Percentiles rank a stretch among this genome's conserved stretches.
Evolutionary conservation across 2,329 filamentous ascomycete genomes (phyloP).

Genomic region (Pseudogymnoascus sp.): DNA sequence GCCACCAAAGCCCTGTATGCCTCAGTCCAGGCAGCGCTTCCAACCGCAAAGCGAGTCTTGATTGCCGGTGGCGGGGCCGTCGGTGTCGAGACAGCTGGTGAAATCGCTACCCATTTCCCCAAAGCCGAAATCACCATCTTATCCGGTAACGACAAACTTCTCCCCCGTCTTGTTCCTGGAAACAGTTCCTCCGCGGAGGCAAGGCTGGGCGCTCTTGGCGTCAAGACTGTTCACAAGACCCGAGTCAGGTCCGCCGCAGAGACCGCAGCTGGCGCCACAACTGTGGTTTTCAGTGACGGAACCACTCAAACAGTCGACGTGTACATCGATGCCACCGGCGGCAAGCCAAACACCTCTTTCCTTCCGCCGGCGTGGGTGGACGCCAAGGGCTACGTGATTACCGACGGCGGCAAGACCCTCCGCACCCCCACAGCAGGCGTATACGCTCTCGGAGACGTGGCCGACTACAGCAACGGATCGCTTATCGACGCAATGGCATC

Average conservation of each 20-base stretch:
- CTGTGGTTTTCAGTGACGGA: conserved; percentile 41
- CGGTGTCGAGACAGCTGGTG: conserved; percentile 30
- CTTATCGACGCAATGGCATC: conserved; percentile 36
- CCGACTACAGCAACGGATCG: conserved; percentile 36
- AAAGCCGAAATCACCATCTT: conserved; percentile 21
- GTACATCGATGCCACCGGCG: conserved; percentile 42
- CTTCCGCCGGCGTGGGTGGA: conserved; percentile 43
- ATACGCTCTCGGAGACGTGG: conserved; percentile 44
- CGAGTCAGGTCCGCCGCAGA: conserved; percentile 32
- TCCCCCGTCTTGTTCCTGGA: conserved; percentile 12
- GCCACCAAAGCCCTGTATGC: conserved; percentile 10
- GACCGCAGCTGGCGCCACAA: conserved; percentile 25
- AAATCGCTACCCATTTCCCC: conserved; percentile 24
- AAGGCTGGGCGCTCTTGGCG: conserved; percentile 44
- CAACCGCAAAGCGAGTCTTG: conserved; percentile 23
- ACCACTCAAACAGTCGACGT: conserved; percentile 36
- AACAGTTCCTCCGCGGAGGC: conserved; percentile 29
- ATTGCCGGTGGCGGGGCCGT: conserved; percentile 29
- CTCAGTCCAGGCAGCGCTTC: conserved; percentile 11
- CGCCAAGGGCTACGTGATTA: conserved; percentile 41
- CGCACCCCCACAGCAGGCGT: conserved; percentile 42
- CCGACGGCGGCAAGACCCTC: conserved; percentile 37
- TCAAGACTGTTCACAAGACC: conserved; percentile 40
- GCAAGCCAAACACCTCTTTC: conserved; percentile 37
- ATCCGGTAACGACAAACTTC: conserved; percentile 16